phyloP scores from a whole-genome alignment of 208 protist genomes.

The Novymonas esmeraldas region DNA sequence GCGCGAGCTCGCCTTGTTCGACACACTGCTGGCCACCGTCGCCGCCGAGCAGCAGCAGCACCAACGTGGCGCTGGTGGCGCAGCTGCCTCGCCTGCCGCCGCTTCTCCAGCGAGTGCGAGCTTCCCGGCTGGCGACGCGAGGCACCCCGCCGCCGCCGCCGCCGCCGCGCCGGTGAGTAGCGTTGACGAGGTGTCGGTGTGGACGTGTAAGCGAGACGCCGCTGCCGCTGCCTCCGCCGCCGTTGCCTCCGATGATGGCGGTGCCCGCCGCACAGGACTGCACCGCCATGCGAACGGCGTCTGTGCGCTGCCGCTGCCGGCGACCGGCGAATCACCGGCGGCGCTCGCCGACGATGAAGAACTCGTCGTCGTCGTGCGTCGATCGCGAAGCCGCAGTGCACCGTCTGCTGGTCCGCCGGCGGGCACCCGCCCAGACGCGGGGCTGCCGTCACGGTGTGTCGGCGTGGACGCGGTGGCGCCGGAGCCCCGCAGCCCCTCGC shows the following conservation, averaged over 20 bases:
- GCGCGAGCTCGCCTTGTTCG: conserved; percentile 29
- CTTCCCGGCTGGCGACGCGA: no score
- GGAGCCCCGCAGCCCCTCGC: conserved; percentile 5
- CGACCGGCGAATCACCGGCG: not conserved
- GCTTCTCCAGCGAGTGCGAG: not conserved
- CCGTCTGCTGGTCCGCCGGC: no score
- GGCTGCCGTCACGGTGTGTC: not conserved
- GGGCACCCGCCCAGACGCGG: not conserved
- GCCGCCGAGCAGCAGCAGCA: conserved; percentile 20
- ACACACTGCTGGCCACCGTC: conserved; percentile 24
- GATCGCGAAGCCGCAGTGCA: conserved; percentile 17
- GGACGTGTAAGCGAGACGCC: conserved; percentile 19
- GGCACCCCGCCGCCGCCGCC: not conserved
- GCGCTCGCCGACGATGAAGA: not conserved
- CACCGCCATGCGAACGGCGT: not conserved
- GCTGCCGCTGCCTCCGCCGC: not conserved
- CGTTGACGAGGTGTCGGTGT: conserved; percentile 25
- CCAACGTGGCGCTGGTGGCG: not conserved
- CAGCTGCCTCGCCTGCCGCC: not conserved
- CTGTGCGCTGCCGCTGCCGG: not conserved
- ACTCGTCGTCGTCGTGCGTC: conserved; percentile 26
- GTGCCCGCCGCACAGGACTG: no score
- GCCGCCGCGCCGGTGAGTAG: not conserved
- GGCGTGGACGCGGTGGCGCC: not conserved
- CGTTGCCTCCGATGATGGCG: no score